These are phyloP conservation scores for Colletotrichum tabaci DNA, from an alignment of 2,329 filamentous ascomycete genomes.

Conservation along the genomic window DNA sequence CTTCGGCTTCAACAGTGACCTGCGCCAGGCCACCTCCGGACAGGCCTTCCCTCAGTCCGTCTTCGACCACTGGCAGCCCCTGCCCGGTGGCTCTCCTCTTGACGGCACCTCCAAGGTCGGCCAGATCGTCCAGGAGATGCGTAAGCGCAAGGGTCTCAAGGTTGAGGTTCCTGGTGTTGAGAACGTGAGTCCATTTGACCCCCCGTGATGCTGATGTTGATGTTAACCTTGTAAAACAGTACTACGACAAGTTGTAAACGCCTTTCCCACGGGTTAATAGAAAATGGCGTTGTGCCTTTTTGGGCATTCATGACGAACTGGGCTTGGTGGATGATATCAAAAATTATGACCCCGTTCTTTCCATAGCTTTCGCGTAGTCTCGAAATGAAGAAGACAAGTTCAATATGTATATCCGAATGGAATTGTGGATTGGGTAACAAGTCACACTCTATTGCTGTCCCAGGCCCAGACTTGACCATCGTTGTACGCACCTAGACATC, in stretches of 20 bases:
- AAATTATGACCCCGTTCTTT: conserved; percentile 46
- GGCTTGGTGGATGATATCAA: conserved; percentile 52
- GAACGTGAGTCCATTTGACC: conserved; percentile 80
- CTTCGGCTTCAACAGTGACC: conserved; percentile 98
- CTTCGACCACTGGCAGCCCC: conserved; percentile 98
- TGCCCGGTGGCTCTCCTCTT: conserved; percentile 93
- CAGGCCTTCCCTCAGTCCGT: conserved; percentile 99
- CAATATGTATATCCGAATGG: conserved; percentile 19
- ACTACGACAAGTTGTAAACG: conserved; percentile 98
- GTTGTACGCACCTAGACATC: no score
- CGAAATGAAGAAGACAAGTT: conserved; percentile 42
- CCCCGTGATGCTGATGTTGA: conserved; percentile 43
- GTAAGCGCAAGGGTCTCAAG: conserved; percentile 99
- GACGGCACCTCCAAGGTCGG: conserved; percentile 88
- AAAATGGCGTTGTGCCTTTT: conserved; percentile 61
- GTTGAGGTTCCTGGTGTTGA: conserved; percentile 90
- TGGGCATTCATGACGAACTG: conserved; percentile 60
- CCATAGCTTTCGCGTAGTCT: conserved; percentile 43
- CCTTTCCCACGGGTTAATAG: conserved; percentile 60
- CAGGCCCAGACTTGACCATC: no score
- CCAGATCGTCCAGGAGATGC: conserved; percentile 87
- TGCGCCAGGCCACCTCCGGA: conserved; percentile 92
- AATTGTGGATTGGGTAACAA: not conserved
- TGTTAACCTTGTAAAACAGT: conserved; percentile 66
- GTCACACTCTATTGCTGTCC: no score